phyloP scores from a whole-genome alignment of 2,329 filamentous ascomycete species.

The Knufia fluminis region DNA sequence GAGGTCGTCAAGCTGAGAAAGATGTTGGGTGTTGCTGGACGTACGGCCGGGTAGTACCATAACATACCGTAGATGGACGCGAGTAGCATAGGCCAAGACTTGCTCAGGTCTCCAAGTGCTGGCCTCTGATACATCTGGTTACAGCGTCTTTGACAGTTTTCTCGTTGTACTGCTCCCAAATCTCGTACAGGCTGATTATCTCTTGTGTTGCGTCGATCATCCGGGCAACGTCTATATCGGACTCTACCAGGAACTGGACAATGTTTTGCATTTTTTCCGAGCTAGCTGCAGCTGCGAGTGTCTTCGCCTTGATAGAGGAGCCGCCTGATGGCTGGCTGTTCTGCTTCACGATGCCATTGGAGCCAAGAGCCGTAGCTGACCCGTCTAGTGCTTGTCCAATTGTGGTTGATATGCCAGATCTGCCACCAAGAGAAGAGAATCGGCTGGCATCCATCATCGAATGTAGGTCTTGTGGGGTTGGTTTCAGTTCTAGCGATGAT shows the following conservation, averaged over 20 bases:
- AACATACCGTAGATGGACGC: background rate
- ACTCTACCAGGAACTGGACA: constrained; percentile 75
- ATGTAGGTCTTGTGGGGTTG: constrained; percentile 12
- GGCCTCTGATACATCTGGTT: constrained; percentile 52
- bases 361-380: background rate
- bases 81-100: background rate
- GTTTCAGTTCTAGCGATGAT: constrained; percentile 1
- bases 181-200: constrained; percentile 78
- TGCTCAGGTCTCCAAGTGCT: constrained; percentile 47
- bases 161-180: constrained; percentile 58
- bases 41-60: background rate
- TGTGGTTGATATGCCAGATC: constrained; percentile 9
- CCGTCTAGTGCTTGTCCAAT: constrained; percentile 4
- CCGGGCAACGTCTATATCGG: constrained; percentile 70
- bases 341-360: constrained; percentile 1
- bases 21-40: constrained; percentile 16
- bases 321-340: constrained; percentile 15
- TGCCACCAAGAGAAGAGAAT: constrained; percentile 18
- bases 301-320: constrained; percentile 12
- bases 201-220: constrained; percentile 88
- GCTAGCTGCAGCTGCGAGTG: constrained; percentile 22
- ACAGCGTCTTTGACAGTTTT: constrained; percentile 57
- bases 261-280: constrained; percentile 57
- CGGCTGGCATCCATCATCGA: constrained; percentile 15
- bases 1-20: constrained; percentile 19